Evolutionary conservation across 768 basidiomycete genomes (phyloP), one percentile per base, ranked within the genome.

Genomic region (Piloderma croceum): DNA sequence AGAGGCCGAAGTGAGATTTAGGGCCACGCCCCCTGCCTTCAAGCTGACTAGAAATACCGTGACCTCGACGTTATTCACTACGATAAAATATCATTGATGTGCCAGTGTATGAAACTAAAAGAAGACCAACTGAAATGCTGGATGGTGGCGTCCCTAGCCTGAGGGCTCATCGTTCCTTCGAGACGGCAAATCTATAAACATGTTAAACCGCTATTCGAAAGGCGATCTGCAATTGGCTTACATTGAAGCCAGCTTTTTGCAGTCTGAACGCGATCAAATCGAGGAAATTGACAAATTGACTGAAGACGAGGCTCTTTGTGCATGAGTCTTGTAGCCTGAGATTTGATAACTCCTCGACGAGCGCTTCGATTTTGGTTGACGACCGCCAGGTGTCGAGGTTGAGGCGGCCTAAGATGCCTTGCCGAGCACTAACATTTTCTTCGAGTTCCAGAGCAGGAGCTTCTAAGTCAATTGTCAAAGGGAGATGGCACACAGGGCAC

Each of bases 31-130:
- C 36, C 94, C 94, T 2, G 94, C 94, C 61, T 96, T 98, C 56
- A 99, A 69, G 47, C 84, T 88, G 53, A 99, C 90, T 19, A 99
- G 76, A 68, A 99, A 98, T n/a, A 99, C 89, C 2, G 92, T 97
- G 25, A 94, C 90, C 44, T 92, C 79, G 3, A 91, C 82, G 51
- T 85, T 94, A 54, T 84, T 87, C 83, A 91, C 89, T 91, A 41
- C 2, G 34, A 15, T n/a, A n/a, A 13, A 5, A 24, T 24, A 29
- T 34, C 13, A 43, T 42, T n/a, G 44, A 24, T 18, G 3, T 31
- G 32, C 10, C 18, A 32, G 23, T 20, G 11, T 19, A 20, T 13
- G n/a, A 23, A 25, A 18, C 36, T 39, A 13, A 27, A 36, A 5
- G 4, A 15, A 29, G 17, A 3, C 65, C 31, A 52, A 91, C 89